Evolutionary conservation across 768 basidiomycete genomes (phyloP).

Genomic region (Strobilomyces dryophilus): DNA sequence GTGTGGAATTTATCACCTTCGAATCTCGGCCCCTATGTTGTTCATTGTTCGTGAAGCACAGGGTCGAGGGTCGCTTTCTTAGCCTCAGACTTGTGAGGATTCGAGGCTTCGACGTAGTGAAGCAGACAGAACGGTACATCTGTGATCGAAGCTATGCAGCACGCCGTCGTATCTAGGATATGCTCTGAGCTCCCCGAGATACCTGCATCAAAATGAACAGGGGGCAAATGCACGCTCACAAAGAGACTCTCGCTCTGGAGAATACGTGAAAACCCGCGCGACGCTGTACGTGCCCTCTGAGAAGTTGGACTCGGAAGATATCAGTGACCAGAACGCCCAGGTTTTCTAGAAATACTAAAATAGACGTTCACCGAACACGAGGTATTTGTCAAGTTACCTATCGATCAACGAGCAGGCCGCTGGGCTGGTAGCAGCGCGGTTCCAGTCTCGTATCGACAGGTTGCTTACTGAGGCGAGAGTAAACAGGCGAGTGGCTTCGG

Average conservation of each 20-base stretch:
- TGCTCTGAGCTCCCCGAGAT: background rate
- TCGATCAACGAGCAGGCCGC: background rate
- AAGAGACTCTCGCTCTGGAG: background rate
- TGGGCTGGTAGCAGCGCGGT: background rate
- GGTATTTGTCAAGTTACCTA: background rate
- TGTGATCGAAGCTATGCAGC: background rate
- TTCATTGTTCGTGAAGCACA: background rate
- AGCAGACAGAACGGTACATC: background rate
- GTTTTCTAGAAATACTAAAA: slow-evolving; percentile 1
- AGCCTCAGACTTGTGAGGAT: background rate
- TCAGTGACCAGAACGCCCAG: background rate
- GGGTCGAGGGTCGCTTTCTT: background rate
- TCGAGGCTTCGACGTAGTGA: background rate
- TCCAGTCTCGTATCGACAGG: background rate
- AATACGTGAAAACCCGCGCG: background rate
- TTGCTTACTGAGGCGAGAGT: too few species aligned
- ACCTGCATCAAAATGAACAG: background rate
- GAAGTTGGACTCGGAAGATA: background rate
- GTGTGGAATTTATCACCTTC: background rate
- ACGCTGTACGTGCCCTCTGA: background rate
- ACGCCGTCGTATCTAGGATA: background rate
- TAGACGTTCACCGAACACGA: slow-evolving; percentile 2
- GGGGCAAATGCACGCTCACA: background rate
- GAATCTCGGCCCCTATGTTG: background rate
- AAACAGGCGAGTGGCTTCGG: background rate